Base-by-base conservation (phyloP, 192 early-diverging fungal species). In the Coemansia sp. region DNA sequence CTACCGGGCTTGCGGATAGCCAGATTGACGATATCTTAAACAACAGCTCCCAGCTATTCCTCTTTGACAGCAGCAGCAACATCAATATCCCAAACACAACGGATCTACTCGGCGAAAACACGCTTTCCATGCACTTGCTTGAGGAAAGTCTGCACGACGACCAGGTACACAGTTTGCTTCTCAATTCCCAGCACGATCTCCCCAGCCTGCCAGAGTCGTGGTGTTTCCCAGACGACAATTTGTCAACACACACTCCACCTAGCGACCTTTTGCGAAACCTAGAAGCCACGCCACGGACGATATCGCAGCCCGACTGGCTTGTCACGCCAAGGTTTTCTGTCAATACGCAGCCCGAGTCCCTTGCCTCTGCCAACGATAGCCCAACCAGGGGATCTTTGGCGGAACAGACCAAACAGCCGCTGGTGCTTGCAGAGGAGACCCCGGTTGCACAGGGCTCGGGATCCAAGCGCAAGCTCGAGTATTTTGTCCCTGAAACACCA, bases 81-180 rank as follows among this genome's bases (percentile, higher is more conserved):
- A n/a, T n/a, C n/a, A n/a, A n/a, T n/a, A n/a, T n/a, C n/a, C n/a
- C n/a, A n/a, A n/a, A n/a, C n/a, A n/a, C n/a, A n/a, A n/a, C n/a
- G n/a, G n/a, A n/a, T 24, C 12, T 28, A 6, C 25, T 23, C n/a
- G 18, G n/a, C 10, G 59, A 56, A 14, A 40, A 42, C 21, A 19
- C 54, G 53, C 53, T 62, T 14, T 66, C 64, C 10, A 31, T 50
- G 43, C 65, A 67, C 25, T 45, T 60, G 5, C 60, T 65, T 35
- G 64, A 72, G 19, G 58, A 72, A 31, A 72, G 70, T 48, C 23
- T 58, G 6, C 53, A 40, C 5, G 70, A 72, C 32, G 70, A 72
- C 19, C 56, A 51, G 8, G 12, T 55, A 9, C 38, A 65, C 30
- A 65, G 48, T 30, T 23, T 58, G 47, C 23, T 61, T n/a, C 11